Percentiles rank a stretch among this genome's conserved stretches.
Evolutionary conservation across 176 grass and related monocot species (phyloP).

Genomic region (Eragrostis nindensis): DNA sequence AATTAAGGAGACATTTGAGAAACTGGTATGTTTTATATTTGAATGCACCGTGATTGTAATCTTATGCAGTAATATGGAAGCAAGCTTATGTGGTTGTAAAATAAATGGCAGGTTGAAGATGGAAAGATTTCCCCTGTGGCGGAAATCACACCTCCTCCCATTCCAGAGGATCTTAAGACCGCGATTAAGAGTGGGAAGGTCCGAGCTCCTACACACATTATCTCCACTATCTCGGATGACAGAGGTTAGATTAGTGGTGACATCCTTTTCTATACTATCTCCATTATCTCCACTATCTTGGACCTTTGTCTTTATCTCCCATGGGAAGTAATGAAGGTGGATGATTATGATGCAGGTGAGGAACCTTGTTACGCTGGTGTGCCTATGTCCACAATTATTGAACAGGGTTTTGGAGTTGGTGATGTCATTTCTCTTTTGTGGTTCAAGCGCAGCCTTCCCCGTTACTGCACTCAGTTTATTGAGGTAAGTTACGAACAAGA

Average conservation of each 20-base stretch:
- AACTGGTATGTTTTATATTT: conserved; percentile 63
- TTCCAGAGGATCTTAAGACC: conserved; percentile 94
- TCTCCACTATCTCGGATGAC: conserved; percentile 99
- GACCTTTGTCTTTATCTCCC: neutral
- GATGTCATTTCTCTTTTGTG: conserved; percentile 99
- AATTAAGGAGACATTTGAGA: conserved; percentile 90
- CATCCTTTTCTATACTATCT: conserved; percentile 34
- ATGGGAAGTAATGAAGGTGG: conserved; percentile 21
- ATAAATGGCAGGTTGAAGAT: conserved; percentile 73
- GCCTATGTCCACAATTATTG: conserved; percentile 97
- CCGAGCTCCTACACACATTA: conserved; percentile 96
- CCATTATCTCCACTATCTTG: neutral
- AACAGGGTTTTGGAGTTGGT: conserved; percentile 91
- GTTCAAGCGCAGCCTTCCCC: conserved; percentile 98
- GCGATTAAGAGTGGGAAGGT: conserved; percentile 99
- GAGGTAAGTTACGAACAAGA: conserved; percentile 57
- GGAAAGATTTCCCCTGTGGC: conserved; percentile 81
- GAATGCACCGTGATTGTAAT: neutral
- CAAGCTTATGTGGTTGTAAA: conserved; percentile 17
- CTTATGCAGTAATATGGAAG: neutral
- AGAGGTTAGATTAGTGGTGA: conserved; percentile 75
- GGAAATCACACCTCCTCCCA: conserved; percentile 88
- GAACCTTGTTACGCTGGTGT: conserved; percentile 99
- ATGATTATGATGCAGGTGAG: conserved; percentile 68
- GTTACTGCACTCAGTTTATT: conserved; percentile 99